phyloP scores from a whole-genome alignment of 441 rosid genomes.

The Arabidopsis lyrata region DNA sequence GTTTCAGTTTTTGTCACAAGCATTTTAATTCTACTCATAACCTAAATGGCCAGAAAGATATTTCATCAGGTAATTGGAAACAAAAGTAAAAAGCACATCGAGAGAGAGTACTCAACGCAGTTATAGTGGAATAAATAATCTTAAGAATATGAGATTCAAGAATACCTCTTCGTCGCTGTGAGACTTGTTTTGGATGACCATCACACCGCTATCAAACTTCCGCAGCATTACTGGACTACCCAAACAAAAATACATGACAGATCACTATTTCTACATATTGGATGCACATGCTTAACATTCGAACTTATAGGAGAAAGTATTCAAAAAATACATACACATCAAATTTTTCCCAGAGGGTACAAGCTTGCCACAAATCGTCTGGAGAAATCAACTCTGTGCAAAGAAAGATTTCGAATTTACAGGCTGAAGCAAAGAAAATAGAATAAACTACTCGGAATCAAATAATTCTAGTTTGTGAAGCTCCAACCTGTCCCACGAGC shows the following conservation, averaged over 20 bases:
- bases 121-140: slow-evolving; percentile 7
- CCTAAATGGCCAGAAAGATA: slow-evolving; percentile 48
- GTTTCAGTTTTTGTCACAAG: slow-evolving; percentile 72
- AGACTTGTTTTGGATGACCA: slow-evolving; percentile 91
- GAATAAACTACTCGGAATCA: slow-evolving; percentile 14
- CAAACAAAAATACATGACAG: slow-evolving; percentile 40
- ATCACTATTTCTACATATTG: slow-evolving; percentile 32
- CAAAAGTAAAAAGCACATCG: slow-evolving; percentile 2
- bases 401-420: slow-evolving; percentile 13
- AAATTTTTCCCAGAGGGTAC: slow-evolving; percentile 94
- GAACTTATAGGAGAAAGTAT: neutral
- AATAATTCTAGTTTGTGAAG: neutral
- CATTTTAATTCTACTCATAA: slow-evolving; percentile 72
- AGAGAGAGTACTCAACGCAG: slow-evolving; percentile 13
- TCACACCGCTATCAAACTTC: slow-evolving; percentile 96
- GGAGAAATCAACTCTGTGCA: slow-evolving; percentile 87
- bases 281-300: slow-evolving; percentile 6
- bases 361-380: slow-evolving; percentile 90
- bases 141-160: slow-evolving; percentile 22
- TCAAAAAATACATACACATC: slow-evolving; percentile 75
- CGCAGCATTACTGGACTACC: slow-evolving; percentile 95
- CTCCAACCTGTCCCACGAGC: slow-evolving; percentile 95
- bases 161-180: slow-evolving; percentile 91
- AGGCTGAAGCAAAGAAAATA: slow-evolving; percentile 18
- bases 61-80: slow-evolving; percentile 14